phyloP scores from a whole-genome alignment of 1,284 basidiomycete genomes.

The Macrocystidia cucumis region DNA sequence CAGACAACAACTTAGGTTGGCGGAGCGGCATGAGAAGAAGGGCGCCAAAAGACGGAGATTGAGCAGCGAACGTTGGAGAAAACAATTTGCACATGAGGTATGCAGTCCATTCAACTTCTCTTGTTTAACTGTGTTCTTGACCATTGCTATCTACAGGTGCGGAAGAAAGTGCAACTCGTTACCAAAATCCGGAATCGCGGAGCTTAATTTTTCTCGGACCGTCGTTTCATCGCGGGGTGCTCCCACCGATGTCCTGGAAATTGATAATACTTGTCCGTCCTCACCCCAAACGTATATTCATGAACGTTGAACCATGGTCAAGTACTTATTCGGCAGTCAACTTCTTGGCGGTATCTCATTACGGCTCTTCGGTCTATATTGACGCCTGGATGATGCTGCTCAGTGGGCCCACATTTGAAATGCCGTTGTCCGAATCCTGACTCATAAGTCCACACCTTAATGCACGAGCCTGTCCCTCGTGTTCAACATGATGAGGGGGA shows the following conservation, averaged over 20 bases:
- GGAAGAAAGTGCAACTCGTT: slow-evolving; percentile 51
- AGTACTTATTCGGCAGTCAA: too few species aligned
- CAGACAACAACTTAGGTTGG: slow-evolving; percentile 35
- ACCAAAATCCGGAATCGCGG: slow-evolving; percentile 46
- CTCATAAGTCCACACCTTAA: too few species aligned
- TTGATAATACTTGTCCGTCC: too few species aligned
- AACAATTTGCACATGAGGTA: slow-evolving; percentile 64
- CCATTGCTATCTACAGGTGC: slow-evolving; percentile 39
- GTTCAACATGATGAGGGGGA: too few species aligned
- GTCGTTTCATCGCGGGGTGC: neutral
- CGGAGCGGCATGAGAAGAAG: slow-evolving; percentile 65
- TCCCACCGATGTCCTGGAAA: neutral
- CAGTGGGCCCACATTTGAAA: too few species aligned
- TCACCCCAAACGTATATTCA: too few species aligned
- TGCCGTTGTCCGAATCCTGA: too few species aligned
- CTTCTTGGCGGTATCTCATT: too few species aligned
- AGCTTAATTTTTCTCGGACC: slow-evolving; percentile 22
- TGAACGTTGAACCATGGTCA: too few species aligned
- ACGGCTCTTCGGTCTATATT: too few species aligned
- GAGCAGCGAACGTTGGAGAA: slow-evolving; percentile 58
- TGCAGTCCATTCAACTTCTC: slow-evolving; percentile 16
- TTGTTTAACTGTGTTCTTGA: slow-evolving; percentile 10
- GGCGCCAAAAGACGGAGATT: slow-evolving; percentile 59
- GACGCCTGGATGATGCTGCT: too few species aligned
- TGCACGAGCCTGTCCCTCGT: too few species aligned